phyloP scores from a whole-genome alignment of 83 land plant species.

The Larix sibirica region DNA sequence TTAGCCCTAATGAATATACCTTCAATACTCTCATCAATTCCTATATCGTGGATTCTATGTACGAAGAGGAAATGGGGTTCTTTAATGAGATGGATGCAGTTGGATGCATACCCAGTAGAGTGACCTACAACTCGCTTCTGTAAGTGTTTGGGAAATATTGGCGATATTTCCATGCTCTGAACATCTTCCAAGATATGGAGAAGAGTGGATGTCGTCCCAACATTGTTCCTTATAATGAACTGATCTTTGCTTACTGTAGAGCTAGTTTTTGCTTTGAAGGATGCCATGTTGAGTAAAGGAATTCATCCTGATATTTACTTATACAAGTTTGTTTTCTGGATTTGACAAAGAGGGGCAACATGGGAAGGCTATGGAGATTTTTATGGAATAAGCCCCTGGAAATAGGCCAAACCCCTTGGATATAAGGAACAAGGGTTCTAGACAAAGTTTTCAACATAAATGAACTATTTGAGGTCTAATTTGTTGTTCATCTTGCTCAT shows the following conservation, averaged over 20 bases:
- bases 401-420: slow-evolving; percentile 50
- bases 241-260: slow-evolving; percentile 86
- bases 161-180: too few species aligned
- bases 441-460: slow-evolving; percentile 52
- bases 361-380: too few species aligned
- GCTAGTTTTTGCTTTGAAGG: slow-evolving; percentile 76
- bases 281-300: slow-evolving; percentile 66
- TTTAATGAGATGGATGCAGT: too few species aligned
- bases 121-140: too few species aligned
- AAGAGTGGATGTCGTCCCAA: slow-evolving; percentile 64
- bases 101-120: too few species aligned
- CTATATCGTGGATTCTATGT: too few species aligned
- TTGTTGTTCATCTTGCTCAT: slow-evolving; percentile 68
- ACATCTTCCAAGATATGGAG: slow-evolving; percentile 74
- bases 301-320: slow-evolving; percentile 71
- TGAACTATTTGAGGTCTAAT: slow-evolving; percentile 69
- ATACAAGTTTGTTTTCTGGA: too few species aligned
- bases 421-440: slow-evolving; percentile 51
- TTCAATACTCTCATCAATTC: slow-evolving; percentile 89
- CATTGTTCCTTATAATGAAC: slow-evolving; percentile 82
- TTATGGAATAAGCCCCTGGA: slow-evolving; percentile 2
- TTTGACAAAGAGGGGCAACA: too few species aligned
- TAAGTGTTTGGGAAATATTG: too few species aligned
- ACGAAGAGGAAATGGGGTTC: too few species aligned
- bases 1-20: slow-evolving; percentile 74